These are phyloP conservation scores for Fraxinus cuspidata DNA, from an alignment of 257 asterid genomes.

Conservation along the genomic window DNA sequence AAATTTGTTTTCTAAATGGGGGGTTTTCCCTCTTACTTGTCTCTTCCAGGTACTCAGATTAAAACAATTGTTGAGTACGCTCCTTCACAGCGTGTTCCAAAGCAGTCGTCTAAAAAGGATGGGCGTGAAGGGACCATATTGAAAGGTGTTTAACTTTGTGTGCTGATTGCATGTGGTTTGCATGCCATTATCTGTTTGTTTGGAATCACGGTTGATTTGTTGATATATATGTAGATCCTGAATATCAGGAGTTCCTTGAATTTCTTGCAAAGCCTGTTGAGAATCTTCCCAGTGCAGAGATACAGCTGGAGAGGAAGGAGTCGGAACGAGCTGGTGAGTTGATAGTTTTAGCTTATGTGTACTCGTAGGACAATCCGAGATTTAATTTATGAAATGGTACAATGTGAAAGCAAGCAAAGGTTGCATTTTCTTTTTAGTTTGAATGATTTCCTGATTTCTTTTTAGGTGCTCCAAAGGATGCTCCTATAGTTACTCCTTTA, in stretches of 20 bases:
- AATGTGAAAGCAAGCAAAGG: not conserved
- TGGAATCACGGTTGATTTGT: conserved; percentile 19
- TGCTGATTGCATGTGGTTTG: conserved; percentile 30
- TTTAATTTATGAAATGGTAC: conserved; percentile 14
- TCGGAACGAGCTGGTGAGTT: conserved; percentile 58
- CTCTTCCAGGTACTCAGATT: conserved; percentile 76
- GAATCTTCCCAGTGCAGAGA: conserved; percentile 21
- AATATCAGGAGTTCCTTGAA: conserved; percentile 58
- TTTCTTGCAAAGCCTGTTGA: conserved; percentile 42
- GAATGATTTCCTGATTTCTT: conserved; percentile 29
- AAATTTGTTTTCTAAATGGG: not conserved
- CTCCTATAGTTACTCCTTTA: conserved; percentile 82
- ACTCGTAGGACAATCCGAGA: conserved; percentile 4
- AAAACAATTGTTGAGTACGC: conserved; percentile 91
- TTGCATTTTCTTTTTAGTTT: conserved; percentile 12
- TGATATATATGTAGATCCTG: conserved; percentile 14
- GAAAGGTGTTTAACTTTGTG: conserved; percentile 57
- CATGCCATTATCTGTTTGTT: conserved; percentile 26
- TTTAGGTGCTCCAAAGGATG: conserved; percentile 82
- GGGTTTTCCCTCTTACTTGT: conserved; percentile 5
- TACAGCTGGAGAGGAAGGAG: conserved; percentile 12
- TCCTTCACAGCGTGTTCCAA: conserved; percentile 96
- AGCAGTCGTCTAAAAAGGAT: conserved; percentile 86
- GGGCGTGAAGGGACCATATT: conserved; percentile 93
- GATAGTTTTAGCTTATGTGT: conserved; percentile 16